phyloP scores from a whole-genome alignment of 108 stramenopile species.

The Schizochytrium sp. region DNA sequence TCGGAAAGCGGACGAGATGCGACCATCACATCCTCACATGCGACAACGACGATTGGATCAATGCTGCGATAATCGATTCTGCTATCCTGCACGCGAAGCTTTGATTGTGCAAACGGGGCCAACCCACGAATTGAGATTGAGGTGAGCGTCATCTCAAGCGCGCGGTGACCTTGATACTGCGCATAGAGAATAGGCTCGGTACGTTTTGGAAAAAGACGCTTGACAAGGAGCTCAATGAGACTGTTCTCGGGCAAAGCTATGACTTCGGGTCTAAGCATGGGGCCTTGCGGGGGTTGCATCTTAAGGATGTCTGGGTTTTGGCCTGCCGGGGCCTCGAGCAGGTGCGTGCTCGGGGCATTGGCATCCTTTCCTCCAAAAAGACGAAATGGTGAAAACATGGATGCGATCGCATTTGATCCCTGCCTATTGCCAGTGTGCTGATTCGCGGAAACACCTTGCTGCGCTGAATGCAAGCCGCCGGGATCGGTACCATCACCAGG shows the following conservation, averaged over 20 bases:
- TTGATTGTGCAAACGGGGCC: neutral
- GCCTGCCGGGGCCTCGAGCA: too few species aligned
- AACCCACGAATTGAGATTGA: neutral
- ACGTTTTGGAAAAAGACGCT: neutral
- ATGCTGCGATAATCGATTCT: neutral
- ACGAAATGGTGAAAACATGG: too few species aligned
- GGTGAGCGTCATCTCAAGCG: neutral
- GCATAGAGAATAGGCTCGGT: neutral
- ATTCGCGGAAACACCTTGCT: too few species aligned
- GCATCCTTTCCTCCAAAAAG: too few species aligned
- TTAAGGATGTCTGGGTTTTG: neutral
- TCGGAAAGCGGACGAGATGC: neutral
- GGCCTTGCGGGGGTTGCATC: neutral
- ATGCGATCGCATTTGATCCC: too few species aligned
- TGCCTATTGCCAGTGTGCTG: too few species aligned
- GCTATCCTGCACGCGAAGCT: neutral
- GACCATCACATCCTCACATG: neutral
- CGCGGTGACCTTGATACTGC: neutral
- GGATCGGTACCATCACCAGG: too few species aligned
- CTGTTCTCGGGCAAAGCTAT: neutral
- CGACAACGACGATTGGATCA: neutral
- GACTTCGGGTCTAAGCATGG: neutral
- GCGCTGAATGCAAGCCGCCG: too few species aligned
- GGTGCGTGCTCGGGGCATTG: too few species aligned
- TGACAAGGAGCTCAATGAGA: neutral